Percentiles rank a stretch among this genome's conserved stretches.
These are phyloP conservation scores for Tuber microsphaerosporum DNA, from an alignment of 495 filamentous ascomycete genomes.

Conservation along the genomic window DNA sequence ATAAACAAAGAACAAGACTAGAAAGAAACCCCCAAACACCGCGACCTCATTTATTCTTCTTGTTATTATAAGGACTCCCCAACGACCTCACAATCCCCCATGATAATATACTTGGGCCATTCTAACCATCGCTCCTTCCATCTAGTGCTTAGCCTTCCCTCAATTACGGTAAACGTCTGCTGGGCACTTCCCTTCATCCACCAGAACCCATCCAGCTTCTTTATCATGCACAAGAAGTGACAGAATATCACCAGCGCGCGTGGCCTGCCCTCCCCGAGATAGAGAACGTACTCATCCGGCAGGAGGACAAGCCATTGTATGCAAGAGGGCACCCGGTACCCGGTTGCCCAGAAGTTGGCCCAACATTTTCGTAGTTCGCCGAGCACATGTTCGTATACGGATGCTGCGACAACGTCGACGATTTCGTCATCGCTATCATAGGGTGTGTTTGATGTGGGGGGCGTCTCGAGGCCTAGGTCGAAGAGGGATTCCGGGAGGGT, in stretches of 20 bases:
- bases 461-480: not conserved
- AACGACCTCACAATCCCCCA: not conserved
- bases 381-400: not conserved
- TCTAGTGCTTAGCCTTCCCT: not conserved
- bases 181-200: not conserved
- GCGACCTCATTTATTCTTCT: not conserved
- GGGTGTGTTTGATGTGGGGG: not conserved
- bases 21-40: not conserved
- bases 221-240: not conserved
- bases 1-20: not conserved
- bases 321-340: not conserved
- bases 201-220: not conserved
- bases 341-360: not conserved
- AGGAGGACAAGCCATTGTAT: not conserved
- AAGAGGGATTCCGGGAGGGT: not conserved
- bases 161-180: not conserved
- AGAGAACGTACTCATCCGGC: not conserved
- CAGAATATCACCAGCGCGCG: not conserved
- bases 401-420: not conserved
- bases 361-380: not conserved
- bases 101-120: not conserved
- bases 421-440: not conserved
- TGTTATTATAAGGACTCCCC: not conserved
- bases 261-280: not conserved
- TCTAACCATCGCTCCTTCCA: not conserved